phyloP scores from a whole-genome alignment of 2,329 filamentous ascomycete species.

The Karstenula rhodostoma region DNA sequence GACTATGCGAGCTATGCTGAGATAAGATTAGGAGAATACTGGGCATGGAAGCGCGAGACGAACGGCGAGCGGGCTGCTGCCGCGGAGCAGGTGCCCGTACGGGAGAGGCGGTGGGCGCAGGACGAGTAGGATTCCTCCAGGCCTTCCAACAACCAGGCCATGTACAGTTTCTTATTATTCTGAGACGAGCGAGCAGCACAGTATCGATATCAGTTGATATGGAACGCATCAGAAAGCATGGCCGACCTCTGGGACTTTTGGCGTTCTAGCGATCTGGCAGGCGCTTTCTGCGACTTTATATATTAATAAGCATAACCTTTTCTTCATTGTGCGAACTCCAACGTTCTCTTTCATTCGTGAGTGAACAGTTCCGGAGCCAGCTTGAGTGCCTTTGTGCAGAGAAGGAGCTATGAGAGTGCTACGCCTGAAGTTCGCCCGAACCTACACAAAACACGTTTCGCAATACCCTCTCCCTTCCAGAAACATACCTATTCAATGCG shows the following conservation, averaged over 20 bases:
- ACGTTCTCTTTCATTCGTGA: too few species aligned
- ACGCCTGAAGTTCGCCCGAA: too few species aligned
- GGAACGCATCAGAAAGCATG: neutral
- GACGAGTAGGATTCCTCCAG: slow-evolving; percentile 45
- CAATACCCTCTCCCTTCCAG: too few species aligned
- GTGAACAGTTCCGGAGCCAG: too few species aligned
- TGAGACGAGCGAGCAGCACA: neutral
- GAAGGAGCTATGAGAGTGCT: too few species aligned
- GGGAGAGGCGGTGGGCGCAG: slow-evolving; percentile 83
- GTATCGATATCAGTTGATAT: neutral
- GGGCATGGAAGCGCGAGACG: slow-evolving; percentile 82
- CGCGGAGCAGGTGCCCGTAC: slow-evolving; percentile 70
- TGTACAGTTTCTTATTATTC: slow-evolving; percentile 5
- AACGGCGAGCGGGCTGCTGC: slow-evolving; percentile 66
- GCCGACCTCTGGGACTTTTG: neutral
- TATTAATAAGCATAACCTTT: neutral
- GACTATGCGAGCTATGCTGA: slow-evolving; percentile 95
- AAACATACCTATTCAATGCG: too few species aligned
- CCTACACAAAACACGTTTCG: too few species aligned
- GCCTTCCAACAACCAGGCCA: neutral
- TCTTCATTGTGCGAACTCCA: neutral
- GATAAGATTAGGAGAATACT: slow-evolving; percentile 86
- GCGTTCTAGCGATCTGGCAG: slow-evolving; percentile 4
- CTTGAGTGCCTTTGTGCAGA: too few species aligned
- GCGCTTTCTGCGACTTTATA: neutral